These are phyloP conservation scores for Penicillium waksmanii DNA, from an alignment of 495 filamentous ascomycete species.

Conservation along the genomic window DNA sequence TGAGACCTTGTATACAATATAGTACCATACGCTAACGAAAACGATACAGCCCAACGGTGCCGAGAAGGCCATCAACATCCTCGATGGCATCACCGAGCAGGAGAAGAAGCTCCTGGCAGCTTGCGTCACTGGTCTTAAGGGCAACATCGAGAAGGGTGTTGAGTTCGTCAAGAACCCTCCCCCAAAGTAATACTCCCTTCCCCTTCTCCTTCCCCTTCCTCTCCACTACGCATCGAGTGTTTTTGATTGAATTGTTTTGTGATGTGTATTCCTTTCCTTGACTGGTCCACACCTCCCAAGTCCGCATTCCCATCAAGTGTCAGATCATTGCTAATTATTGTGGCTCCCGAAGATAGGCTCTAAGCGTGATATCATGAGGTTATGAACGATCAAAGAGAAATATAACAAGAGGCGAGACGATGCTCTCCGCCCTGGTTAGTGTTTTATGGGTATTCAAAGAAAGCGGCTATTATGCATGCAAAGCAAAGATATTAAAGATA, in stretches of 20 bases:
- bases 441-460: conserved; percentile 6
- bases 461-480: conserved; percentile 16
- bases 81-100: conserved; percentile 70
- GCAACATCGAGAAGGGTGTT: conserved; percentile 92
- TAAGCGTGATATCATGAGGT: conserved; percentile 39
- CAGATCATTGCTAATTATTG: conserved; percentile 47
- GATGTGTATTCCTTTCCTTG: conserved; percentile 17
- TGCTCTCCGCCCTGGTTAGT: background rate
- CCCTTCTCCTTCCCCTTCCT: conserved; percentile 15
- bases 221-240: too few species aligned
- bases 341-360: conserved; percentile 51
- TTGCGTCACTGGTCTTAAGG: conserved; percentile 74
- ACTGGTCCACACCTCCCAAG: conserved; percentile 13
- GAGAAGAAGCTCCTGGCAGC: conserved; percentile 87
- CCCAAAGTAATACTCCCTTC: conserved; percentile 60
- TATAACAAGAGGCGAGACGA: background rate
- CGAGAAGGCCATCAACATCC: conserved; percentile 79
- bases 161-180: conserved; percentile 85
- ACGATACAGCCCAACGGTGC: conserved; percentile 71
- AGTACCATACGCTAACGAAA: conserved; percentile 20
- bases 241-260: too few species aligned
- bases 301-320: background rate
- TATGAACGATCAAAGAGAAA: conserved; percentile 33
- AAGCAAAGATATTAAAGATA: conserved; percentile 23
- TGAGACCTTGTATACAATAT: background rate